Percentiles rank a stretch among this genome's conserved stretches.
phyloP scores from a whole-genome alignment of 2,329 filamentous ascomycete genomes.

The Colletotrichum graminicola region DNA sequence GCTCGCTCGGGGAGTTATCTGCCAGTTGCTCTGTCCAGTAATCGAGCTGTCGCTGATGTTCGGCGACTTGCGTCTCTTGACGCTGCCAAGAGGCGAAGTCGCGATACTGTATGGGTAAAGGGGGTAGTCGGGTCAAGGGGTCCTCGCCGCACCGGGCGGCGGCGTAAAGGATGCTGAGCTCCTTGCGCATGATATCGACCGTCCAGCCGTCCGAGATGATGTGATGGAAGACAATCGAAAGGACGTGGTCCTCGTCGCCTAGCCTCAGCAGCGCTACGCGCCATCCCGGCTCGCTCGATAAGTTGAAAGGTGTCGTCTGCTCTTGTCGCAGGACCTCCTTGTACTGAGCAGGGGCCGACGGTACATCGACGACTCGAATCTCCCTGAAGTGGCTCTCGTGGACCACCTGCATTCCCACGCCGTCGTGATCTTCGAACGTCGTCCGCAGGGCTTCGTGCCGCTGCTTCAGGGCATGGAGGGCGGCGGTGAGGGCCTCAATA shows the following conservation, averaged over 20 bases:
- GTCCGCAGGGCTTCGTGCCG: conserved; percentile 13
- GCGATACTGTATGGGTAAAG: conserved; percentile 9
- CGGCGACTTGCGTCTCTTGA: conserved; percentile 5
- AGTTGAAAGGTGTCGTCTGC: conserved; percentile 11
- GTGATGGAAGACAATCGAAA: conserved; percentile 11
- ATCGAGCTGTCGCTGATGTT: conserved; percentile 11
- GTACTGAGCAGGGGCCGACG: neutral
- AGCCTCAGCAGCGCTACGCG: neutral
- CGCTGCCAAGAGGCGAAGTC: conserved; percentile 17
- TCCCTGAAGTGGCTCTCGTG: neutral
- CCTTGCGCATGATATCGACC: conserved; percentile 16
- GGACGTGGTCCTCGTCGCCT: neutral
- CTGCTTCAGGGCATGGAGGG: conserved; percentile 10
- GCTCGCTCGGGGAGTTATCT: conserved; percentile 10
- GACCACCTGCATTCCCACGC: conserved; percentile 13
- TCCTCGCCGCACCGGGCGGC: neutral
- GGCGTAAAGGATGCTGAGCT: conserved; percentile 4
- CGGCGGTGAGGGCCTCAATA: neutral
- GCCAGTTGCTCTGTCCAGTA: conserved; percentile 12
- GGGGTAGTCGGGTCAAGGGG: neutral
- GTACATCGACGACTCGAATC: neutral
- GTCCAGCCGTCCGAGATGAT: conserved; percentile 26
- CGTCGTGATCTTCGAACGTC: conserved; percentile 13
- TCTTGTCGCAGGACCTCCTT: neutral
- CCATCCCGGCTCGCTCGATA: conserved; percentile 11